Evolutionary conservation across 1,284 basidiomycete species (phyloP).

Genomic region (Ceratobasidium sp.): DNA sequence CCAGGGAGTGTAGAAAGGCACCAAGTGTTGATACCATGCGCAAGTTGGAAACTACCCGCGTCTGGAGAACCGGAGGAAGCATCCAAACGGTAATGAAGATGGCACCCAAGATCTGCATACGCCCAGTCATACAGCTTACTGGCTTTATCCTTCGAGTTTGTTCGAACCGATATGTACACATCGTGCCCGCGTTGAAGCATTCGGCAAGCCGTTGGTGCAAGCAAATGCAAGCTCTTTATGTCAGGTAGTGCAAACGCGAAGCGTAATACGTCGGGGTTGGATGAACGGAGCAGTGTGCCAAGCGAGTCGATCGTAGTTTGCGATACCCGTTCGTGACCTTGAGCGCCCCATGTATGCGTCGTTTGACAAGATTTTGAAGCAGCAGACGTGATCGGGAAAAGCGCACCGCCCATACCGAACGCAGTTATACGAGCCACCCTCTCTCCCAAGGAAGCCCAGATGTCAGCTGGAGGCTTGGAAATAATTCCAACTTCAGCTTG

Average conservation of each 20-base stretch:
- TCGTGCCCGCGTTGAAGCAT: conserved; percentile 60
- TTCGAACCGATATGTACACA: conserved; percentile 58
- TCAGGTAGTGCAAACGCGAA: conserved; percentile 60
- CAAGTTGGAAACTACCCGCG: background rate
- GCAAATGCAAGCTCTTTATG: conserved; percentile 59
- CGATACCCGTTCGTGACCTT: background rate
- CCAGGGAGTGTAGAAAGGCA: background rate
- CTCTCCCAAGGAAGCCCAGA: conserved; percentile 64
- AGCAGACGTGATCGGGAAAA: background rate
- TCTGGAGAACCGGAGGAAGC: background rate
- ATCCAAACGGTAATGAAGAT: conserved; percentile 48
- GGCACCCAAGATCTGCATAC: conserved; percentile 44
- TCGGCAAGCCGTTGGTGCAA: conserved; percentile 64
- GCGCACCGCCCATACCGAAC: conserved; percentile 25
- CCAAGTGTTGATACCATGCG: background rate
- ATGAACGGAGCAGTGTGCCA: background rate
- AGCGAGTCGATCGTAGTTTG: background rate
- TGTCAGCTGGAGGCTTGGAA: conserved; percentile 49
- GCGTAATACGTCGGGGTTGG: background rate
- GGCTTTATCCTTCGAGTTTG: background rate
- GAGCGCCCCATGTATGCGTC: background rate
- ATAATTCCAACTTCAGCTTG: conserved; percentile 49
- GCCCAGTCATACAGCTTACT: background rate
- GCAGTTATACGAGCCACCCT: conserved; percentile 16
- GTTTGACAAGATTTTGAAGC: background rate